These are phyloP conservation scores for Plenodomus tracheiphilus DNA, from an alignment of 2,329 filamentous ascomycete genomes.

Conservation along the genomic window DNA sequence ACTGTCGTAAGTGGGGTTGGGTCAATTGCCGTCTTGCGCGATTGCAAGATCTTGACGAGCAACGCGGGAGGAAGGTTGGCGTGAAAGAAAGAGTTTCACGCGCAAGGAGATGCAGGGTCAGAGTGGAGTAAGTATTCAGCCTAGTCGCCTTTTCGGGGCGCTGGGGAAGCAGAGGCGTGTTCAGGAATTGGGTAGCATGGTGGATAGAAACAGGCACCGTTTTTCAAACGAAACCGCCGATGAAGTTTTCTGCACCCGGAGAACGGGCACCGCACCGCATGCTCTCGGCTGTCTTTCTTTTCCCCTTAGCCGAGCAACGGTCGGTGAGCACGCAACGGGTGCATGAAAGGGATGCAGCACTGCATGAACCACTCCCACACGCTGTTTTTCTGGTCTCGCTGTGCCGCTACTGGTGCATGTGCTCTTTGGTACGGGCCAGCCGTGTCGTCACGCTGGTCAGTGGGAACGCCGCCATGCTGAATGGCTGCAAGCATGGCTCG, in stretches of 20 bases:
- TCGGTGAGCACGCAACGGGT: not conserved
- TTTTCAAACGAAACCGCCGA: slow-evolving; percentile 14
- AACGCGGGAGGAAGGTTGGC: not conserved
- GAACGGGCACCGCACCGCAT: slow-evolving; percentile 1
- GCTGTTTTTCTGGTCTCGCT: not conserved
- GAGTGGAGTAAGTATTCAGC: slow-evolving; percentile 1
- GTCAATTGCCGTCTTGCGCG: slow-evolving; percentile 2
- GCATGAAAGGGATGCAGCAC: slow-evolving; percentile 2
- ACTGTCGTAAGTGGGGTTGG: slow-evolving; percentile 7
- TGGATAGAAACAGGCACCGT: slow-evolving; percentile 20
- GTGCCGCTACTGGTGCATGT: slow-evolving; percentile 4
- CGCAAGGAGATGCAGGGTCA: not conserved
- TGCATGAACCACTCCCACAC: slow-evolving; percentile 4
- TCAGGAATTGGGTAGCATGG: slow-evolving; percentile 42
- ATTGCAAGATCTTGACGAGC: not conserved
- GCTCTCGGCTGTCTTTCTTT: slow-evolving; percentile 18
- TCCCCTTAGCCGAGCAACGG: slow-evolving; percentile 8
- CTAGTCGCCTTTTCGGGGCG: slow-evolving; percentile 12
- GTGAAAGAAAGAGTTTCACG: not conserved
- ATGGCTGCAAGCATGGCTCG: slow-evolving; percentile 7
- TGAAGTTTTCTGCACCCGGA: slow-evolving; percentile 32
- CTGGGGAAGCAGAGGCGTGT: slow-evolving; percentile 18
- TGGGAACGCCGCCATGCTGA: slow-evolving; percentile 11
- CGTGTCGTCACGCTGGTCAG: slow-evolving; percentile 1
- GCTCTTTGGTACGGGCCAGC: not conserved